Percentiles rank a stretch among this genome's conserved stretches.
Evolutionary conservation across 306 rosid genomes (phyloP).

Genomic region (Albizia julibrissin): DNA sequence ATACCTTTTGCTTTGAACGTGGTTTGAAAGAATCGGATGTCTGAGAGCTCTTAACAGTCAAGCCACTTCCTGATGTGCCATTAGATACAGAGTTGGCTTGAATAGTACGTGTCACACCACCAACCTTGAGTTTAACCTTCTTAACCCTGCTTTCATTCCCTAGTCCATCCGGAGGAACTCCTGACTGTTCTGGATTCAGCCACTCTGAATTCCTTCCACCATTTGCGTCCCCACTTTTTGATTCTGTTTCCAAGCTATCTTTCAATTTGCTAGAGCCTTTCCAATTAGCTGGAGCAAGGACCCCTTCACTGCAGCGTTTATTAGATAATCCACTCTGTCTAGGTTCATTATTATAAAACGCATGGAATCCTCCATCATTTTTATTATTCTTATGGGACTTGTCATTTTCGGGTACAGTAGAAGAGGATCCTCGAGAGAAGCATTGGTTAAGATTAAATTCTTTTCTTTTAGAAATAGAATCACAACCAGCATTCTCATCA

Average conservation of each 20-base stretch:
- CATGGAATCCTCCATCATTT: constrained; percentile 55
- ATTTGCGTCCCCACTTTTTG: constrained; percentile 45
- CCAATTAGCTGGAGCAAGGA: constrained; percentile 94
- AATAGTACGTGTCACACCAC: constrained; percentile 77
- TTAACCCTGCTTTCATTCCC: constrained; percentile 74
- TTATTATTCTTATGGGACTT: constrained; percentile 43
- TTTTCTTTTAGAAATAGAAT: constrained; percentile 64
- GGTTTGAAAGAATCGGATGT: constrained; percentile 51
- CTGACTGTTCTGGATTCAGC: constrained; percentile 53
- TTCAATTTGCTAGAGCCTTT: constrained; percentile 57
- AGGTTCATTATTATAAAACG: constrained; percentile 55
- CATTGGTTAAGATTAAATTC: constrained; percentile 70
- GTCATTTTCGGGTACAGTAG: constrained; percentile 46
- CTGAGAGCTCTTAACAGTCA: constrained; percentile 52
- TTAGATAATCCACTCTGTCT: constrained; percentile 48
- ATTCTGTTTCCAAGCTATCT: constrained; percentile 50
- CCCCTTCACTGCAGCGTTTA: constrained; percentile 79
- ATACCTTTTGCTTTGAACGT: constrained; percentile 74
- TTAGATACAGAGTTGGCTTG: constrained; percentile 73
- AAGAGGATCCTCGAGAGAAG: constrained; percentile 50
- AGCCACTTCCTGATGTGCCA: constrained; percentile 54
- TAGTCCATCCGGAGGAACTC: constrained; percentile 54
- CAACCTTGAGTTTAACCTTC: constrained; percentile 85
- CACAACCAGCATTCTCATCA: constrained; percentile 64
- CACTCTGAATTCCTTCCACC: constrained; percentile 62